Base-by-base conservation (phyloP, 2,329 filamentous ascomycete genomes). In the Didymella sp. region DNA sequence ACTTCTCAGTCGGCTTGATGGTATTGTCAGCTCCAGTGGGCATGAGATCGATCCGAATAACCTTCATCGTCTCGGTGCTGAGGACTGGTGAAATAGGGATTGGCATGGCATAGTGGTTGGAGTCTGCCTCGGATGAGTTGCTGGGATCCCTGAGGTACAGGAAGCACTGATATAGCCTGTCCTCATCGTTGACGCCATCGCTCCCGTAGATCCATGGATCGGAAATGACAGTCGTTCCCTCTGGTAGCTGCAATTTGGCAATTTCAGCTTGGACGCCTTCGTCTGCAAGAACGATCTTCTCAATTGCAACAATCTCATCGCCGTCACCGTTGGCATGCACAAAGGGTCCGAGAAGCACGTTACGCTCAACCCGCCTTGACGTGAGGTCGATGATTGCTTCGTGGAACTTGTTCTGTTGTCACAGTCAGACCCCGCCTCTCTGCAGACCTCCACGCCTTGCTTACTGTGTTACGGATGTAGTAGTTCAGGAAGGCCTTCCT, bases 131-230 rank as follows among this genome's bases (percentile, higher is more conserved):
- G 6, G 76, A 70, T 0, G 84, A 66, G 67, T 89, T 87, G 27
- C 78, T 75, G 2, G 86, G 85, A 61, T 88, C 87, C 21, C 85
- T 79, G 74, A 89, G 81, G 74, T 90, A 90, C 51, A 89, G 73
- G 74, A 87, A 89, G 73, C 84, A 87, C 69, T 89, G 87, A 69
- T 83, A 87, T 63, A 85, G 67, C 17, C 80, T 70, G 11, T 80
- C 76, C 48, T 81, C 78, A 48, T 82, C 80, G 50, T 76, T 70
- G 37, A 82, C 64, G n/a, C 80, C 80, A 65, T 82, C 80, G 11
- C 78, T 74, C 8, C 79, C 85, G 60, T 91, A 92, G 33, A 90
- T 90, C 89, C 89, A 92, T 0, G 85, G 85, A 60, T 87, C 85
- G 47, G 81, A 79, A 59, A 85, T 82, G 19, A 88, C 78, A 1